Percentiles rank a stretch among this genome's conserved stretches.
These are phyloP conservation scores for Diaporthe sp. DNA, from an alignment of 2,329 filamentous ascomycete species.

Conservation along the genomic window DNA sequence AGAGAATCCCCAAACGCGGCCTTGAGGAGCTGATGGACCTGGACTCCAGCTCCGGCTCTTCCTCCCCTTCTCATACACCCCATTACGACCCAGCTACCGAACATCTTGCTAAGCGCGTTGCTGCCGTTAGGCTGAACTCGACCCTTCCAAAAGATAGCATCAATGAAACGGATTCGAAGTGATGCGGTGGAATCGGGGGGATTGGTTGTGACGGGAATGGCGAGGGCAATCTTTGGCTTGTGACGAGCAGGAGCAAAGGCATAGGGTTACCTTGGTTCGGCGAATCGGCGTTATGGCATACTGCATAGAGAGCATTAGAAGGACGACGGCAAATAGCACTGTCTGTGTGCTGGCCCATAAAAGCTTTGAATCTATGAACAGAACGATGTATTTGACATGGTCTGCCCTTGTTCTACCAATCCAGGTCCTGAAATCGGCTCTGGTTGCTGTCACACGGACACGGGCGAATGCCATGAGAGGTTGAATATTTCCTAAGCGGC, in stretches of 20 bases:
- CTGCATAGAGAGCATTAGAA: constrained; percentile 30
- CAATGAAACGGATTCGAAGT: background rate
- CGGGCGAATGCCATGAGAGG: background rate
- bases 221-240: background rate
- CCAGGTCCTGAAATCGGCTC: background rate
- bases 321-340: background rate
- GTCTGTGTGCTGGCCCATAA: background rate
- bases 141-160: constrained; percentile 39
- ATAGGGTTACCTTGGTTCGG: constrained; percentile 10
- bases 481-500: background rate
- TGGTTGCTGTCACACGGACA: background rate
- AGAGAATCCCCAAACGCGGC: constrained; percentile 87
- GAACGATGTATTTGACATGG: background rate
- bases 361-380: background rate
- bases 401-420: background rate
- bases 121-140: constrained; percentile 73
- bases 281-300: constrained; percentile 1
- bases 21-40: constrained; percentile 52
- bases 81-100: constrained; percentile 55
- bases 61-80: constrained; percentile 46
- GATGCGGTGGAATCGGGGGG: constrained; percentile 1
- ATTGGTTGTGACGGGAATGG: background rate
- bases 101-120: constrained; percentile 76
- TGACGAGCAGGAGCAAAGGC: constrained; percentile 20
- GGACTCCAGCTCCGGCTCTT: constrained; percentile 37